Evolutionary conservation across 2,329 filamentous ascomycete genomes (phyloP), one percentile per base, ranked within the genome.

Genomic region (Clonostachys solani): DNA sequence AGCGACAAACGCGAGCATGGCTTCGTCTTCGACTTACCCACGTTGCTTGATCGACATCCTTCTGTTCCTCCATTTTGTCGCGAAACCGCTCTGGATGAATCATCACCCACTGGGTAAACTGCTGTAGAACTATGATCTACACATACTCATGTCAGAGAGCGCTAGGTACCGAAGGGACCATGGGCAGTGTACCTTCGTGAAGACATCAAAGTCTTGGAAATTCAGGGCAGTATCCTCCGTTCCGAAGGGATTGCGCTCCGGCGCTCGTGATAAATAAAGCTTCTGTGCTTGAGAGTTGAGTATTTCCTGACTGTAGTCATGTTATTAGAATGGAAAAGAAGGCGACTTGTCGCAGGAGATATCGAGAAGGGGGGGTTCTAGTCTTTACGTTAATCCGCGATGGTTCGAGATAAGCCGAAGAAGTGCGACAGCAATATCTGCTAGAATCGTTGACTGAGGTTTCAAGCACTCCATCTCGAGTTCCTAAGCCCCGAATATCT

Each of bases 341-440:
- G 8, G 23, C 9, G 9, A 29, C 23, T 29, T 29, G 23, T 29
- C 23, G 23, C 8, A 29, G 47, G 33, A 53, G 34, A 47, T 16
- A 35, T 49, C 18, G 53, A 54, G 40, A 56, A 4, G 36, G 42
- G 44, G 45, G 43, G 12, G 12, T 42, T 42, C 37, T 19, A 48
- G 40, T 51, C 77, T 88, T 55, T 80, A 96, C 91, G 87, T 95
- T 43, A 97, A 74, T 53, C 92, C 92, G 53, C 92, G 86, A 72
- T 96, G 91, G 50, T 92, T 96, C 33, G 94, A 96, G 44, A 96
- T 85, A 62, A 87, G 91, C 77, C 96, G 96, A 50, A 97, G 81
- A 17, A 97, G 75, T 47, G 87, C 83, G 42, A 99, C 78, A 35
- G 90, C 92, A 56, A 97, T 89, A 47, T 92, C 83, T 50, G 86